These are phyloP conservation scores for Hyphopichia wangnamkhiaoensis DNA, from an alignment of 1,139 yeast genomes.

Conservation along the genomic window DNA sequence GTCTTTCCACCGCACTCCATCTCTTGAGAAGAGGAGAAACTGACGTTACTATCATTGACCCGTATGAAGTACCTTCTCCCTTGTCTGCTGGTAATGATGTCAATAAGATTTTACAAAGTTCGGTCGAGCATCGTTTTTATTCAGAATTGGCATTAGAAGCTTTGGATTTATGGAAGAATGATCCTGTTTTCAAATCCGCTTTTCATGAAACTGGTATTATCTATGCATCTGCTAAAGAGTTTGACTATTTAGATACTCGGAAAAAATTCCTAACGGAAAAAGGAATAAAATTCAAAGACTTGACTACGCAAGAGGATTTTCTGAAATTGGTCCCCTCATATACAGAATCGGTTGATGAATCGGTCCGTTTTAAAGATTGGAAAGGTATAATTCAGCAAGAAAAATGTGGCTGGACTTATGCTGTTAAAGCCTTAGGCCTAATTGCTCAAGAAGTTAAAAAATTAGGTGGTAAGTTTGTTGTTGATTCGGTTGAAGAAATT, in stretches of 20 bases:
- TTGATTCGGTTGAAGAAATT: conserved; percentile 26
- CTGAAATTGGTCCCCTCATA: conserved; percentile 9
- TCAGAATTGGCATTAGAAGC: conserved; percentile 16
- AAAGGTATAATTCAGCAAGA: conserved; percentile 19
- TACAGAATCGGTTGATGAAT: not conserved
- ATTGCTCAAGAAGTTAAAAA: conserved; percentile 25
- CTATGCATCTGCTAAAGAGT: conserved; percentile 14
- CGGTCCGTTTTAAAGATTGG: conserved; percentile 14
- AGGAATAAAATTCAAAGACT: conserved; percentile 7
- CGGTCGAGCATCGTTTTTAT: conserved; percentile 8
- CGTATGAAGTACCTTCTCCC: conserved; percentile 11
- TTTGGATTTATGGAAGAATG: conserved; percentile 17
- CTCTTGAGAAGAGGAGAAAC: conserved; percentile 8
- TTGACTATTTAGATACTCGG: conserved; percentile 6
- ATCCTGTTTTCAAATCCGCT: conserved; percentile 23
- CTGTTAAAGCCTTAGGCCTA: conserved; percentile 24
- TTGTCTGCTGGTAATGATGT: conserved; percentile 12
- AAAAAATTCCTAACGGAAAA: conserved; percentile 7
- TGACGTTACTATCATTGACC: conserved; percentile 11
- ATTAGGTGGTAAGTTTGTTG: conserved; percentile 32
- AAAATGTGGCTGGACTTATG: conserved; percentile 35
- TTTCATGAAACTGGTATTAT: conserved; percentile 30
- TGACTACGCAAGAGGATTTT: conserved; percentile 14
- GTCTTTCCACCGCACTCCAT: conserved; percentile 13
- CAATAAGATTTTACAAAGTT: conserved; percentile 11